Evolutionary conservation across 352 stramenopile genomes (phyloP).

Genomic region (Phytophthora fragariae): DNA sequence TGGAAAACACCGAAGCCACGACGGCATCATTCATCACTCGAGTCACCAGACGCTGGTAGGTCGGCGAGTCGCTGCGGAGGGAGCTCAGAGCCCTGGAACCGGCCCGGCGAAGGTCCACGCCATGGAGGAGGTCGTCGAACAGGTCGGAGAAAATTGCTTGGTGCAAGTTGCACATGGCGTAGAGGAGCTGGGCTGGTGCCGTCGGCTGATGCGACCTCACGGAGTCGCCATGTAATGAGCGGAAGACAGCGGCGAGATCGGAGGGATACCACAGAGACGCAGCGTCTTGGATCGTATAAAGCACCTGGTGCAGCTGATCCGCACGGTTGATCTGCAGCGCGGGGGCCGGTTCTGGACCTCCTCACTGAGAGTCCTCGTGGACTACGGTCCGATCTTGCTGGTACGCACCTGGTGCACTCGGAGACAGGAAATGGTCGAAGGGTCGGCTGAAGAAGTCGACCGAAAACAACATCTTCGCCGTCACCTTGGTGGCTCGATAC

Average conservation of each 20-base stretch:
- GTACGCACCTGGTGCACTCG: neutral
- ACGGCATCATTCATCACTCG: no score
- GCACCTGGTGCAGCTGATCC: neutral
- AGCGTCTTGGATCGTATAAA: neutral
- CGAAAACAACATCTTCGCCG: neutral
- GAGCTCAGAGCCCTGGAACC: no score
- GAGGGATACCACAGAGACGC: neutral
- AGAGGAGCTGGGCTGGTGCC: neutral
- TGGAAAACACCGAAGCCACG: no score
- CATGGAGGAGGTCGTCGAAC: neutral
- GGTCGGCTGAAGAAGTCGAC: neutral
- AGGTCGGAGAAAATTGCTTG: neutral
- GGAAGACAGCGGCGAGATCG: neutral
- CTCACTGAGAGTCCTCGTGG: neutral
- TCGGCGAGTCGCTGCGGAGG: no score
- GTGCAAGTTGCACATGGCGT: neutral
- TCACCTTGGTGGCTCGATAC: neutral
- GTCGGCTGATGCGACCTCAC: neutral
- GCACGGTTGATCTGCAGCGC: neutral
- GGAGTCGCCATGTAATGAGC: neutral
- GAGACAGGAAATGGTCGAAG: neutral
- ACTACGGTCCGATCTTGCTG: constrained; percentile 1
- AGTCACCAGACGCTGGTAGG: no score
- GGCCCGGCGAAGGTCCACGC: neutral
- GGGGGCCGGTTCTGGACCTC: neutral